Conservation (phyloP, 192 early-diverging fungal genomes). For the Dissophora globulifera region DNA sequence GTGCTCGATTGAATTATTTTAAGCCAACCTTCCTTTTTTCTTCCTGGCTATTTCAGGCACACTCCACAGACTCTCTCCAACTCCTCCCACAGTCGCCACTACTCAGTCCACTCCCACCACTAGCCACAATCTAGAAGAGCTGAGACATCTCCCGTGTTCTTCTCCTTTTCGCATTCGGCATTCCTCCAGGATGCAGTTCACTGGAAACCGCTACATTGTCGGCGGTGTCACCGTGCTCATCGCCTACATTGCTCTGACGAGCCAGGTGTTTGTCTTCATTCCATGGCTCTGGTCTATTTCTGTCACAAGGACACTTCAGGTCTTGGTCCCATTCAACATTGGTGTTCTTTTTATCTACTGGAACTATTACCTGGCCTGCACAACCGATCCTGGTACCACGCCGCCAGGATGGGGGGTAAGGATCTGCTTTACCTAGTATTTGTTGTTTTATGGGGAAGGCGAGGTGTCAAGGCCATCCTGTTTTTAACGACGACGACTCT, state of each 20-base stretch:
- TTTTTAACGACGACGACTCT: too few relatives aligned
- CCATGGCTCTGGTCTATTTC: slow-evolving; percentile 33
- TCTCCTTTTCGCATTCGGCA: too few relatives aligned
- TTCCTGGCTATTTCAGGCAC: too few relatives aligned
- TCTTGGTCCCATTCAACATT: slow-evolving; percentile 82
- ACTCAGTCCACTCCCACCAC: too few relatives aligned
- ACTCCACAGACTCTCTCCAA: too few relatives aligned
- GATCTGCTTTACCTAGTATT: background rate
- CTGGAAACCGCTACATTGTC: slow-evolving; percentile 57
- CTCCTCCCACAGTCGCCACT: too few relatives aligned
- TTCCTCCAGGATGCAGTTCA: slow-evolving; percentile 53
- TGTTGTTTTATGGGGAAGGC: background rate
- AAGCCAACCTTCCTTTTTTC: too few relatives aligned
- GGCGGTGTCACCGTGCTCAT: slow-evolving; percentile 58
- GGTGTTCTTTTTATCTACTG: slow-evolving; percentile 78
- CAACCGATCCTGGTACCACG: slow-evolving; percentile 81
- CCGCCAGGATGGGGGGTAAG: slow-evolving; percentile 69
- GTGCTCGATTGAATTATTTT: too few relatives aligned
- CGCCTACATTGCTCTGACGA: slow-evolving; percentile 34
- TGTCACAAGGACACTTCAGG: slow-evolving; percentile 34
- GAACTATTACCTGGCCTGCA: slow-evolving; percentile 87
- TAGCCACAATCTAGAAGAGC: too few relatives aligned
- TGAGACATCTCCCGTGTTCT: too few relatives aligned
- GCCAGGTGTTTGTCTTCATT: slow-evolving; percentile 37
- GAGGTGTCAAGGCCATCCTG: too few relatives aligned